Evolutionary conservation across 2,329 filamentous ascomycete genomes (phyloP), one percentile per base, ranked within the genome.

Genomic region (Claviceps pusilla): DNA sequence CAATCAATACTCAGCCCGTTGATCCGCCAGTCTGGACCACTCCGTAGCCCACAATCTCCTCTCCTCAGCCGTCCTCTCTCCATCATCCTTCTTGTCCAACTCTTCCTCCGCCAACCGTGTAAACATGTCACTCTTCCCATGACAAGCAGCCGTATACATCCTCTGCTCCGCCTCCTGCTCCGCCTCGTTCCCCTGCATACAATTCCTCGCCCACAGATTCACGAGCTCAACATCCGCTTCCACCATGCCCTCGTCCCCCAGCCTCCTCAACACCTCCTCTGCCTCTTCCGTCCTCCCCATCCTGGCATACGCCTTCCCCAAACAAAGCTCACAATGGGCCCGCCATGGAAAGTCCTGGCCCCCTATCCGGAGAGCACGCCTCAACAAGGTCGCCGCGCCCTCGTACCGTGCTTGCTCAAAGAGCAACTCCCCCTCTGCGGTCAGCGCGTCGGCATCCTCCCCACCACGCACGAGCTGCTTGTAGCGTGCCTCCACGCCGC

Each of bases 391-490:
- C 29, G 56, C 57, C 4, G 66, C 63, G 9, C 58, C 60, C 1
- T 55, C 54, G 52, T 61, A 63, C 39, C 59, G 62, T 6, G 60
- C 62, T 43, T 60, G 56, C 31, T 51, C 48, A 50, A 60, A 61
- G 12, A 67, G 62, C 31, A 59, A 31, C 52, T 65, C 62, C 16
- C 65, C 70, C 46, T 70, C 63, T 9, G 64, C 59, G 4, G 65
- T 63, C 28, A 71, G 59, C 37, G 68, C 70, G 48, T 72, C 61
- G 3, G 67, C 60, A 42, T 72, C 62, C n/a, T 58, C 61, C 31
- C 61, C 64, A 35, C 57, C 54, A 12, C 58, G 47, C 33, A 69
- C 60, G 10, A 72, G 57, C 31, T 62, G 51, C 57, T 58, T 61
- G 58, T 69, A 69, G 16, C 63, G 64, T 1, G 56, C 51, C 51